phyloP scores from a whole-genome alignment of 345 rosid species.

The Rhodomyrtus tomentosa region DNA sequence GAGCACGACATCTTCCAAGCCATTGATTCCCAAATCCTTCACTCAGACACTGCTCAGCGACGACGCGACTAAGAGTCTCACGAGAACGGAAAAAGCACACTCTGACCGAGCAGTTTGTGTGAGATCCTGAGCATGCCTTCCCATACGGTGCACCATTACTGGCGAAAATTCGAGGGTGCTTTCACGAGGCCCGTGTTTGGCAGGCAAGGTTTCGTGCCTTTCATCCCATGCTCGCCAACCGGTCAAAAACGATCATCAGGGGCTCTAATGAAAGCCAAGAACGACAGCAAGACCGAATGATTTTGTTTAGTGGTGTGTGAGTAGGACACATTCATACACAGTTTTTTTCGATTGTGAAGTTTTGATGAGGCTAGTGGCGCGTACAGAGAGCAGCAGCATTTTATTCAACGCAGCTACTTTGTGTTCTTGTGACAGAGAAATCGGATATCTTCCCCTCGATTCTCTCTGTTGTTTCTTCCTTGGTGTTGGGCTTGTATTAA shows the following conservation, averaged over 20 bases:
- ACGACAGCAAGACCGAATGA: neutral
- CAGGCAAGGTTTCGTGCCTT: conserved; percentile 19
- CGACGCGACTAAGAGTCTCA: neutral
- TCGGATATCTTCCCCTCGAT: neutral
- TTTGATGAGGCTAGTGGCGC: neutral
- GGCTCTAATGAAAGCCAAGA: neutral
- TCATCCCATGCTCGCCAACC: conserved; percentile 15
- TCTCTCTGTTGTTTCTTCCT: neutral
- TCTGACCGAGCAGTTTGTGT: neutral
- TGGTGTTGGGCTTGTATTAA: neutral
- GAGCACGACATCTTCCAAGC: conserved; percentile 2
- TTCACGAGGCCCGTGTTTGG: conserved; percentile 29
- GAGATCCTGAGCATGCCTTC: conserved; percentile 23
- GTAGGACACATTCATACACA: neutral
- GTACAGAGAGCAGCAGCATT: neutral
- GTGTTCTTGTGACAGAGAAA: neutral
- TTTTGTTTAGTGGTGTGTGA: neutral
- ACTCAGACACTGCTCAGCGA: conserved; percentile 6
- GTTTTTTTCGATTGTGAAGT: neutral
- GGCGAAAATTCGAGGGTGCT: conserved; percentile 18
- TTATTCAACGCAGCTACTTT: neutral
- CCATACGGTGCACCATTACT: conserved; percentile 13
- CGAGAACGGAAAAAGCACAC: neutral
- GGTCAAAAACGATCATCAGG: neutral
- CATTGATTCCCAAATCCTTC: conserved; percentile 15